A percentile compares a stretch with the other conserved stretches of the same genome.
phyloP scores from a whole-genome alignment of 1,139 yeast genomes.

The Debaryomycetaceae sp. region DNA sequence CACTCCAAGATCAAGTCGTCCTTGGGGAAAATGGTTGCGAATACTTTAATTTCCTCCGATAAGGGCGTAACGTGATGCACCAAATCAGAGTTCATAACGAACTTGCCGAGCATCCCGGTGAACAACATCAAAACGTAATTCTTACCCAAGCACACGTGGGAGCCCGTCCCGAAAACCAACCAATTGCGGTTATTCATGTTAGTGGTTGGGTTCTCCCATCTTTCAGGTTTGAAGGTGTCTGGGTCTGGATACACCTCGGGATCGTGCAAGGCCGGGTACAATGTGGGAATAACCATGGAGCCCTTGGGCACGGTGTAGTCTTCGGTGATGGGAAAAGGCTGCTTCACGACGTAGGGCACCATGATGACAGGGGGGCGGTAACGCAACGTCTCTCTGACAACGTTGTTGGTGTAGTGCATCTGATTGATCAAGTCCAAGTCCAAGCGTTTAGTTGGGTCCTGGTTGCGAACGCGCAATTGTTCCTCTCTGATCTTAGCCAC shows the following conservation, averaged over 20 bases:
- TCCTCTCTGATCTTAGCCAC: slow-evolving; percentile 82
- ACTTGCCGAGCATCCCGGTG: slow-evolving; percentile 87
- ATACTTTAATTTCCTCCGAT: slow-evolving; percentile 89
- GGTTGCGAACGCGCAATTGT: slow-evolving; percentile 76
- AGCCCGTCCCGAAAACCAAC: slow-evolving; percentile 96
- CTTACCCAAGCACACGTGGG: slow-evolving; percentile 94
- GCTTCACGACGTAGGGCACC: slow-evolving; percentile 95
- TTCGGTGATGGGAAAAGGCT: slow-evolving; percentile 76
- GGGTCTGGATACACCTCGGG: slow-evolving; percentile 95
- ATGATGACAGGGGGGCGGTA: slow-evolving; percentile 96
- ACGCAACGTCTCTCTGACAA: slow-evolving; percentile 86
- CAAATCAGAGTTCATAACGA: slow-evolving; percentile 73
- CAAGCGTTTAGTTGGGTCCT: slow-evolving; percentile 62
- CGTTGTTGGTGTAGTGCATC: slow-evolving; percentile 86
- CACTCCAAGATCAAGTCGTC: slow-evolving; percentile 86
- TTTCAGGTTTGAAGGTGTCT: slow-evolving; percentile 89
- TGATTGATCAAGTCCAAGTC: slow-evolving; percentile 70
- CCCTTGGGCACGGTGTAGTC: slow-evolving; percentile 93
- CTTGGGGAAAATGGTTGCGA: slow-evolving; percentile 96
- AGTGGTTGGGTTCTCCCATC: slow-evolving; percentile 61
- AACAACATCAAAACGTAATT: slow-evolving; percentile 87
- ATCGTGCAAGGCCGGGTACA: slow-evolving; percentile 94
- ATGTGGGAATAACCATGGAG: slow-evolving; percentile 91
- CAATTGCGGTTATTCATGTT: slow-evolving; percentile 77
- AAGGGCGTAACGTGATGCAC: slow-evolving; percentile 75